Evolutionary conservation across 1,139 yeast species (phyloP), one percentile per base, ranked within the genome.

Genomic region (Candida labiduridarum): DNA sequence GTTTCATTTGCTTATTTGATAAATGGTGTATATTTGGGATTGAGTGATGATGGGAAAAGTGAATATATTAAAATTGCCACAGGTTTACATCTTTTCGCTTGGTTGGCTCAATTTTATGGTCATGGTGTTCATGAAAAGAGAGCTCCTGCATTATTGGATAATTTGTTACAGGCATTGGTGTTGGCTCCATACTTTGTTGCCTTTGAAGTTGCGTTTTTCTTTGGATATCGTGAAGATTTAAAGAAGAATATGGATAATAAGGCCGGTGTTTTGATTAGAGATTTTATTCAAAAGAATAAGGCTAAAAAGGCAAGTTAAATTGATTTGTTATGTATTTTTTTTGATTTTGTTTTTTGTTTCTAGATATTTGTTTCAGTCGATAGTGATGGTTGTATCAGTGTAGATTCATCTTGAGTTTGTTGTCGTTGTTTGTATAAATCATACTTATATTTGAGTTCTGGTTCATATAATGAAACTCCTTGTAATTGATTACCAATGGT

Each of bases 91-190:
- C 64, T 78, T 0, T 44, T 67, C 1, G 73, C 88, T 12, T 94
- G 99, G 98, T 61, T 84, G 18, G 84, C 84, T n/a, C 98, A 94
- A 63, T 91, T 94, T 66, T 76, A 87, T 52, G 97, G 97, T 4
- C 98, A 94, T 63, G 94, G 88, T 1, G 78, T 81, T 15, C 89
- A 83, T 60, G 99, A 94, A 64, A 78, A 78, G 54, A 76, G 92
- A 46, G 89, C 92, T 1, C 99, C 99, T 0, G 97, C 98, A 0
- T 70, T 94, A 51, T 66, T 89, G 47, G 97, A 91, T 61, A 92
- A 86, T 62, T 71, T 90, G 48, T 70, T 86, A 11, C 97, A 91
- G 63, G 96, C 97, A 1, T 66, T 94, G 33, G 92, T 92, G 0
- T 75, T 91, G 58, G 98, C 98, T 0, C 98, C 98, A 1, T 90